Conservation (phyloP, 768 basidiomycete genomes). For the Clavulina sp. region DNA sequence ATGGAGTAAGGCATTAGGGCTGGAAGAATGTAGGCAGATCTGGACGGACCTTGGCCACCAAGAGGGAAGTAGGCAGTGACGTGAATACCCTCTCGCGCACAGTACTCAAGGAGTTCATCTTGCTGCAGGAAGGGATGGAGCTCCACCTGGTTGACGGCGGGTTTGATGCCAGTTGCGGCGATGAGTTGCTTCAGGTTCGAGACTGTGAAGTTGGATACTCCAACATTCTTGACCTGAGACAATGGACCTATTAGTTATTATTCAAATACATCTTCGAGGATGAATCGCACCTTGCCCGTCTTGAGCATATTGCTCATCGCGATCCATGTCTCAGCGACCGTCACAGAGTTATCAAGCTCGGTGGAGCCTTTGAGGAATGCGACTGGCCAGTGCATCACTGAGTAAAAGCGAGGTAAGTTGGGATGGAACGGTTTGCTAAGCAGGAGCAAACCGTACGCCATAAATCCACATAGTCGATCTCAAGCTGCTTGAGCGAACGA, state of each 20-base stretch:
- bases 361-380: conserved; percentile 35
- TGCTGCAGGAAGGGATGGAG: conserved; percentile 67
- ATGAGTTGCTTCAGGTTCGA: conserved; percentile 48
- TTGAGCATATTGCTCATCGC: conserved; percentile 56
- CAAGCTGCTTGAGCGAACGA: conserved; percentile 53
- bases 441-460: conserved; percentile 34
- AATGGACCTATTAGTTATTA: not conserved
- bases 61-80: conserved; percentile 51
- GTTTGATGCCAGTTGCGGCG: conserved; percentile 50
- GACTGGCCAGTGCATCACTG: conserved; percentile 69
- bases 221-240: conserved; percentile 42
- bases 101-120: conserved; percentile 50
- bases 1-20: not conserved
- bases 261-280: not conserved
- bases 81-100: conserved; percentile 50
- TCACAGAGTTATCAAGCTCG: conserved; percentile 14
- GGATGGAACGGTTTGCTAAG: not conserved
- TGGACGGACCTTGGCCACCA: conserved; percentile 52
- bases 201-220: conserved; percentile 69
- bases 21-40: not conserved
- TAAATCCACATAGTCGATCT: conserved; percentile 59
- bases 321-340: conserved; percentile 64
- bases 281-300: conserved; percentile 25
- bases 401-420: not conserved
- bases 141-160: conserved; percentile 68